A percentile compares a stretch with the other conserved stretches of the same genome.
Evolutionary conservation across 345 rosid genomes (phyloP).

Genomic region (Punica granatum): DNA sequence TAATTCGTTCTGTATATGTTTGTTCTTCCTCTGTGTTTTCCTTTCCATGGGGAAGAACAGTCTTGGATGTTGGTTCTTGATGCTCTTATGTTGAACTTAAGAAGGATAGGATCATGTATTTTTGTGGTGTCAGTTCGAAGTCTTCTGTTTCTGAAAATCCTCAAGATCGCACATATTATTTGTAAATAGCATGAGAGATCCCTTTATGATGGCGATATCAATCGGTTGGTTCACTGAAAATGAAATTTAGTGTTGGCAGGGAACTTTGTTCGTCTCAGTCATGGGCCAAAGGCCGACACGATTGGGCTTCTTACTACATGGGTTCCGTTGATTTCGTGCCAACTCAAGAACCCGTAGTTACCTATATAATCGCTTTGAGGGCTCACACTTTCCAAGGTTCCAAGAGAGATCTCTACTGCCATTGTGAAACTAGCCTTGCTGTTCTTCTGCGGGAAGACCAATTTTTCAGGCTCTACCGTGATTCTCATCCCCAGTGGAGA

Average conservation of each 20-base stretch:
- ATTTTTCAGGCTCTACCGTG: conserved; percentile 16
- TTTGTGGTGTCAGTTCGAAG: too few species aligned
- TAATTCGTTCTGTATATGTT: not conserved
- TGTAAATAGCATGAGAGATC: too few species aligned
- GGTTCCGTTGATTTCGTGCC: conserved; percentile 34
- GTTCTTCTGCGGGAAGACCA: conserved; percentile 21
- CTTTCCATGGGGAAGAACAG: not conserved
- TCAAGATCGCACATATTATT: too few species aligned
- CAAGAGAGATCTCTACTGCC: conserved; percentile 24
- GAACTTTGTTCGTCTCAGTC: not conserved
- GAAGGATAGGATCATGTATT: too few species aligned
- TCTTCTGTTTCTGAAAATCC: too few species aligned
- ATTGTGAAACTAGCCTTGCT: conserved; percentile 27
- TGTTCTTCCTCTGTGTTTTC: not conserved
- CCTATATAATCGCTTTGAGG: conserved; percentile 30
- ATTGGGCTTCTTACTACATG: conserved; percentile 36
- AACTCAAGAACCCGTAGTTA: conserved; percentile 34
- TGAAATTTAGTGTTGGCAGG: too few species aligned
- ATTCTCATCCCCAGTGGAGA: conserved; percentile 28
- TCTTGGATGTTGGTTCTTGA: not conserved
- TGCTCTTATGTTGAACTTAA: too few species aligned
- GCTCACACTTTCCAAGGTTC: not conserved
- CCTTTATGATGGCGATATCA: too few species aligned
- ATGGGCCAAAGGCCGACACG: conserved; percentile 33
- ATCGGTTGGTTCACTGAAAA: too few species aligned